Base-by-base conservation (phyloP, 306 rosid genomes). In the Abrus pulchellus region DNA sequence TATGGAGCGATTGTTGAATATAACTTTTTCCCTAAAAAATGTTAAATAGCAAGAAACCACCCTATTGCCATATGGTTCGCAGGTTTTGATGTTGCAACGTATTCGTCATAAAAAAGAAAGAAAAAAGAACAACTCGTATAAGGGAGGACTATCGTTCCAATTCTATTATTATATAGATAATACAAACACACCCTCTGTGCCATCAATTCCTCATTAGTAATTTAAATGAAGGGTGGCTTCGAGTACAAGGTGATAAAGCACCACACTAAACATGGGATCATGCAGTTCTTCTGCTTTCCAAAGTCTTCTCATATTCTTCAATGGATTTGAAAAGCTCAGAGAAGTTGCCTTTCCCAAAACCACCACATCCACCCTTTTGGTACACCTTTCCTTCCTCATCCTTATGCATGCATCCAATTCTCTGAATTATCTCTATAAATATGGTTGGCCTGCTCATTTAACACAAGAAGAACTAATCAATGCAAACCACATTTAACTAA, bases 271-370 rank as follows among this genome's bases (percentile, higher is more conserved):
- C n/a, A 61, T 61, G 40, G 66, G 32, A 50, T 77, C 10, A 90
- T 1, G 84, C 61, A 20, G 44, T 9, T 56, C 83, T 83, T 80
- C 75, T 90, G 74, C 83, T 79, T 85, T 89, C 94, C 52, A 96
- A 93, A 2, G 92, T 89, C 90, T 89, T 96, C 83, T 96, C 98
- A 61, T 92, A 96, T 11, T 96, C 98, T 80, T 96, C 98, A 7
- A 96, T 93, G 78, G 99, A 93, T 74, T 93, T 96, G 93, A 96
- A 93, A 53, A 93, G 98, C 91, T 89, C 98, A 0, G 98, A 96
- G 62, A 93, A 96, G 90, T 96, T 96, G 1, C 99, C 99, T 83
- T 96, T 96, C 29, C 99, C 98, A 82, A 96, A 96, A 1, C 98
- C 99, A 0, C 99, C 99, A 63, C 99, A 93, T 7, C 97, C 99